phyloP scores from a whole-genome alignment of 2,329 filamentous ascomycete species.

The Teratosphaeria pseudoeucalypti region DNA sequence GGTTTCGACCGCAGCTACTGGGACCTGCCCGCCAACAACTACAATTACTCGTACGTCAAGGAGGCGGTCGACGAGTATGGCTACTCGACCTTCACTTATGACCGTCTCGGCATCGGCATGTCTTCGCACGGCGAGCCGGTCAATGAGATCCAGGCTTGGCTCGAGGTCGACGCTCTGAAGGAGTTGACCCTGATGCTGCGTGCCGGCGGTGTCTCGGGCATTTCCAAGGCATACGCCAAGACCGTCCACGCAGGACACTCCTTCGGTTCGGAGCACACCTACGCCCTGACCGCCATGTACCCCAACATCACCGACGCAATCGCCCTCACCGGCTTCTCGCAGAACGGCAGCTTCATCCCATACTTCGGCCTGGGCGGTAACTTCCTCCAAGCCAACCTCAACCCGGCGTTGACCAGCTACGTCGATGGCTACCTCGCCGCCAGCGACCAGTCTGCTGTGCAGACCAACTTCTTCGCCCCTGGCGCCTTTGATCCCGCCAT shows the following conservation, averaged over 20 bases:
- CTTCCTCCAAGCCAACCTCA: slow-evolving; percentile 24
- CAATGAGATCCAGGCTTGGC: slow-evolving; percentile 47
- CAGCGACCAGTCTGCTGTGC: slow-evolving; percentile 37
- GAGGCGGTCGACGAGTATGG: slow-evolving; percentile 43
- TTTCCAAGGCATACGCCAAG: slow-evolving; percentile 31
- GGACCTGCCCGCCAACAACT: slow-evolving; percentile 47
- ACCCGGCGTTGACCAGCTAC: slow-evolving; percentile 16
- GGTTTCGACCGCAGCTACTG: slow-evolving; percentile 52
- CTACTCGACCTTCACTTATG: slow-evolving; percentile 51
- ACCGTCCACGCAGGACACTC: slow-evolving; percentile 54
- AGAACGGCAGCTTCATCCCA: slow-evolving; percentile 35
- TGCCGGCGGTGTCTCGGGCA: slow-evolving; percentile 33
- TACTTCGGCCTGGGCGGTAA: slow-evolving; percentile 23
- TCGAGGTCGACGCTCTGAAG: slow-evolving; percentile 49
- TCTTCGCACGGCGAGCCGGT: slow-evolving; percentile 50
- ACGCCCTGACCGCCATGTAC: slow-evolving; percentile 43
- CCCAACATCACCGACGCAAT: slow-evolving; percentile 48
- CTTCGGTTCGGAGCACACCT: slow-evolving; percentile 51
- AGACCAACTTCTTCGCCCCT: slow-evolving; percentile 41
- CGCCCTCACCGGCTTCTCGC: slow-evolving; percentile 51
- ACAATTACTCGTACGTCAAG: slow-evolving; percentile 54
- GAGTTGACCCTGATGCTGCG: slow-evolving; percentile 44
- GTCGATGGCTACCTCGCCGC: slow-evolving; percentile 46
- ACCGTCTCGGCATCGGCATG: slow-evolving; percentile 51
- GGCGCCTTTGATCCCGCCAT: slow-evolving; percentile 46